phyloP scores from a whole-genome alignment of 169 alveolate genomes.

The Plasmodium inui region DNA sequence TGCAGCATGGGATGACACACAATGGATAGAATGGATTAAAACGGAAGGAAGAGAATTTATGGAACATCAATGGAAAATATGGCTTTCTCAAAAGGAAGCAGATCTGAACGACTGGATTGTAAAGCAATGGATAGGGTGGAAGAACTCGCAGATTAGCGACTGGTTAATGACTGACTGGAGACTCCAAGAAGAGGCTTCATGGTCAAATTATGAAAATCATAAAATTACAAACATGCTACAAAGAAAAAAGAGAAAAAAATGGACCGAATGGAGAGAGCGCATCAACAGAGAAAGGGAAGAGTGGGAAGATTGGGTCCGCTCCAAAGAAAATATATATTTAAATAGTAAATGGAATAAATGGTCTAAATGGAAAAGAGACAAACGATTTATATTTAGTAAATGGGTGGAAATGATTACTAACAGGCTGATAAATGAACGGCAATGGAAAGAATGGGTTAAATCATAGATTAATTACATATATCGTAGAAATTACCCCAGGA shows the following conservation, averaged over 20 bases:
- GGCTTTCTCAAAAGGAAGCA: conserved; percentile 8
- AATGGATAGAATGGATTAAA: conserved; percentile 46
- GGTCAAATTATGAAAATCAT: background rate
- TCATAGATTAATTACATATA: background rate
- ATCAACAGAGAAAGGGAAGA: conserved; percentile 12
- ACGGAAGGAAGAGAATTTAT: conserved; percentile 8
- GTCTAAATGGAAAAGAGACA: conserved; percentile 10
- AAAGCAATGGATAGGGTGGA: conserved; percentile 20
- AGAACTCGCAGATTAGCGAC: background rate
- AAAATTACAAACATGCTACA: background rate
- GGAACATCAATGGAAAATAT: background rate
- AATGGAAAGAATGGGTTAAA: conserved; percentile 10
- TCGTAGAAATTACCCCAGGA: background rate
- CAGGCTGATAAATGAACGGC: background rate
- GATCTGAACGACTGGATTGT: background rate
- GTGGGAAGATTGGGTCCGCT: conserved; percentile 30
- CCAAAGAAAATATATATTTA: conserved; percentile 10
- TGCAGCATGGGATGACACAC: background rate
- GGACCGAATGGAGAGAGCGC: conserved; percentile 17
- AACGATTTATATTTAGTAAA: background rate
- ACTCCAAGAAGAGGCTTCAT: conserved; percentile 11
- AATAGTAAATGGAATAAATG: conserved; percentile 19
- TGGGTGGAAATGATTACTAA: conserved; percentile 1
- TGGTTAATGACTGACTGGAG: conserved; percentile 40
- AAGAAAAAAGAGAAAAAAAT: conserved; percentile 10